Evolutionary conservation across 305 asterid genomes (phyloP).

Genomic region (Plantago lanceolata): DNA sequence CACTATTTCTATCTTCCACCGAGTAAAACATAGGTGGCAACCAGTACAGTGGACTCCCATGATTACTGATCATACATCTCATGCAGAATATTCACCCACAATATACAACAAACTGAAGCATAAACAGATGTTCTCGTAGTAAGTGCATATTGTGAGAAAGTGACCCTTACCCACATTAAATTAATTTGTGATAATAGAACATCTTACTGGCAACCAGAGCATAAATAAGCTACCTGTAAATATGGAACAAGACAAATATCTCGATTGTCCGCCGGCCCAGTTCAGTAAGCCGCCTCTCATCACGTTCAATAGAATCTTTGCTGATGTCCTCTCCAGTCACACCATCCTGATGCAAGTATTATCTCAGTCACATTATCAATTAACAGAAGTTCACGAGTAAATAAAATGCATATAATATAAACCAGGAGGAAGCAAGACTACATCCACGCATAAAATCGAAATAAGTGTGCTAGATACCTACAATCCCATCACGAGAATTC

Average conservation of each 20-base stretch:
- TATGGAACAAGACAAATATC: slow-evolving; percentile 73
- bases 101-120: too few relatives aligned
- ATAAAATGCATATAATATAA: background rate
- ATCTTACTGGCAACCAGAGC: background rate
- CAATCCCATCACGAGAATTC: background rate
- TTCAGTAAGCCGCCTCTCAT: slow-evolving; percentile 58
- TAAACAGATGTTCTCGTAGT: too few relatives aligned
- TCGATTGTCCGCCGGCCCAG: slow-evolving; percentile 59
- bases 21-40: too few relatives aligned
- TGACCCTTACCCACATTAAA: background rate
- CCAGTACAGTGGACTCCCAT: too few relatives aligned
- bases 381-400: background rate
- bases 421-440: background rate
- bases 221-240: slow-evolving; percentile 58
- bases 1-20: too few relatives aligned
- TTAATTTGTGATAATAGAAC: too few relatives aligned
- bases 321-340: slow-evolving; percentile 73
- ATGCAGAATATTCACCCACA: too few relatives aligned
- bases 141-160: background rate
- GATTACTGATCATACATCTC: too few relatives aligned
- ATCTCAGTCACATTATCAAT: slow-evolving; percentile 17
- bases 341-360: slow-evolving; percentile 57
- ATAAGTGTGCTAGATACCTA: background rate
- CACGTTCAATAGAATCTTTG: slow-evolving; percentile 57
- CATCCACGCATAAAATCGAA: slow-evolving; percentile 3